These are phyloP conservation scores for Candida sphagnicola DNA, from an alignment of 805 yeast genomes.

Conservation along the genomic window DNA sequence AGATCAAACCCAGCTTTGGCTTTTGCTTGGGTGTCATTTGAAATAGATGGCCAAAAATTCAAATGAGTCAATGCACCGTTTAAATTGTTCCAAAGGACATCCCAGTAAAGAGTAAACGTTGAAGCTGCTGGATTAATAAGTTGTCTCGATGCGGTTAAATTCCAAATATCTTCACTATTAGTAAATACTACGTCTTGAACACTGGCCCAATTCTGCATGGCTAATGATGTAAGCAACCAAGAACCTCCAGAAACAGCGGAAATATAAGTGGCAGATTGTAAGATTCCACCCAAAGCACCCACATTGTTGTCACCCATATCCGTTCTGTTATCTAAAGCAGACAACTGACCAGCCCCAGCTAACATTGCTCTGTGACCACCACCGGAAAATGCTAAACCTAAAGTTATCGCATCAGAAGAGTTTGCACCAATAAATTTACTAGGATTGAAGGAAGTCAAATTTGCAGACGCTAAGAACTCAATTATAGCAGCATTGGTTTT, in stretches of 20 bases:
- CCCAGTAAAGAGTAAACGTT: constrained; percentile 1
- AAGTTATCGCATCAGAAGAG: constrained; percentile 20
- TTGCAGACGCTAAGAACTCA: constrained; percentile 18
- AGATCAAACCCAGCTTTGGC: constrained; percentile 59
- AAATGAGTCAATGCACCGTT: constrained; percentile 24
- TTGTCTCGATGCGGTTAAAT: constrained; percentile 24
- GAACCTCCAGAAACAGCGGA: constrained; percentile 67
- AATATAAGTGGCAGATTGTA: constrained; percentile 69
- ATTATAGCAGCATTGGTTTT: constrained; percentile 21
- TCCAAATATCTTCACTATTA: constrained; percentile 29
- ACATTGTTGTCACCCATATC: constrained; percentile 38
- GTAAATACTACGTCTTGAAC: constrained; percentile 51
- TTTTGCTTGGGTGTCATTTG: constrained; percentile 15
- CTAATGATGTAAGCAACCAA: constrained; percentile 72
- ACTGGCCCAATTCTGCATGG: constrained; percentile 68
- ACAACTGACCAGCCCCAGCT: constrained; percentile 77
- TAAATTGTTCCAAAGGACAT: constrained; percentile 18
- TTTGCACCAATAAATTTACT: constrained; percentile 15
- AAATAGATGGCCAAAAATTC: constrained; percentile 21
- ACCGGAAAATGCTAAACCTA: constrained; percentile 34
- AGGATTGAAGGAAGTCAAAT: constrained; percentile 19
- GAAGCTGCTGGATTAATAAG: constrained; percentile 20
- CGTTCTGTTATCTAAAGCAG: constrained; percentile 77
- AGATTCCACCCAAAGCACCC: constrained; percentile 70
- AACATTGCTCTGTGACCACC: constrained; percentile 93